Evolutionary conservation across 1,284 basidiomycete species (phyloP), one percentile per base, ranked within the genome.

Genomic region (Cutaneotrichosporon sp.): DNA sequence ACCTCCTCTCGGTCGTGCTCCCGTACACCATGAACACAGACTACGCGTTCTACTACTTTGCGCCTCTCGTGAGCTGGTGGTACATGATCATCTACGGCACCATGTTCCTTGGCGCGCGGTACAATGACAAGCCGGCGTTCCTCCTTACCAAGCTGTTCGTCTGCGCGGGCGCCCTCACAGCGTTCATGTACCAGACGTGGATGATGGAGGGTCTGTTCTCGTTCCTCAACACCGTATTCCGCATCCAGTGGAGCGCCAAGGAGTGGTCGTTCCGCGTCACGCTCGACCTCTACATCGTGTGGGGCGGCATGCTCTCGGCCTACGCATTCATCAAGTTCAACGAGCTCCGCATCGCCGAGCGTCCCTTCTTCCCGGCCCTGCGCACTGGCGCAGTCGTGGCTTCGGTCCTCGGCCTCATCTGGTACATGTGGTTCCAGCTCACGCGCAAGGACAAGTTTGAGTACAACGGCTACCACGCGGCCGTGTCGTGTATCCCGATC

Each of bases 11-110:
- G 0, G 81, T 94, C 57, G 82, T 88, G 16, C 84, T 95, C 50
- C 89, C 89, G 8, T 95, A 93, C 81, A 86, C 87, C 58, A 93
- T 95, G 91, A 87, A 93, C 81, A 92, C 90, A 65, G 85, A 92
- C 80, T 96, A 94, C 78, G 86, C 91, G 67, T 90, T 87, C 61
- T 92, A 93, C 79, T 92, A 93, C 80, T 92, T 93, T 75, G 85
- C 91, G 4, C 90, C 90, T 9, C 82, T 92, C 69, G 90, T 91
- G 30, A 88, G 70, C 30, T 79, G 76, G 76, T 80, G 79, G 77
- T 95, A 90, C 80, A 80, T 92, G 63, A 85, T 93, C 82, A 87
- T 94, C 76, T 94, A 91, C 82, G 81, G 79, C 55, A 93, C 91
- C 50, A 87, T 95, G 85, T 83, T 83, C 60, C 72, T 87, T 52